These are phyloP conservation scores for Coemansia sp. DNA, from an alignment of 192 early-diverging fungal species.

Conservation along the genomic window DNA sequence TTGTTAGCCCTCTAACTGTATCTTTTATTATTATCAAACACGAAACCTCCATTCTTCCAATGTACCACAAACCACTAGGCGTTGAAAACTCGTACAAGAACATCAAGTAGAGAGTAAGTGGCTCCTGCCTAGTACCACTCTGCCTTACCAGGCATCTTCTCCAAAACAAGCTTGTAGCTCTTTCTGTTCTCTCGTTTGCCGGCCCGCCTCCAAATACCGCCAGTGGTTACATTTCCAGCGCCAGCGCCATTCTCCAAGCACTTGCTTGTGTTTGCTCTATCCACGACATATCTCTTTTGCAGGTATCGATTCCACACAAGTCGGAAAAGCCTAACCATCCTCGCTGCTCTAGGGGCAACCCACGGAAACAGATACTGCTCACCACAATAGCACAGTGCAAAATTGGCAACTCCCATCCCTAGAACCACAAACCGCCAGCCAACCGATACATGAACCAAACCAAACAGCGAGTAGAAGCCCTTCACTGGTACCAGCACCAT, in stretches of 20 bases:
- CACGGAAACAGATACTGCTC: slow-evolving; percentile 43
- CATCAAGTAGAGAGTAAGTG: neutral
- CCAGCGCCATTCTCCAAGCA: neutral
- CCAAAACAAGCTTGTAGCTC: slow-evolving; percentile 33
- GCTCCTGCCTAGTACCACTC: slow-evolving; percentile 16
- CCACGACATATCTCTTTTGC: neutral
- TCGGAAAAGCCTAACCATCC: slow-evolving; percentile 7
- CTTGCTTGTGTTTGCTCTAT: neutral
- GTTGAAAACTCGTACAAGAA: neutral
- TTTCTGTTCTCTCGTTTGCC: slow-evolving; percentile 33
- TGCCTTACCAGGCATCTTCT: slow-evolving; percentile 21
- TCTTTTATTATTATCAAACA: neutral
- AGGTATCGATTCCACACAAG: slow-evolving; percentile 5
- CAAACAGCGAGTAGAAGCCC: slow-evolving; percentile 34
- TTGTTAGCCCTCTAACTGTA: neutral
- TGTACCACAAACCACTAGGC: neutral
- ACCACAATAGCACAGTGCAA: slow-evolving; percentile 32
- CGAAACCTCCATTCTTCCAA: neutral
- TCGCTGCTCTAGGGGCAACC: slow-evolving; percentile 35
- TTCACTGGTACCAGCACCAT: slow-evolving; percentile 35
- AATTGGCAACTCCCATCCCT: slow-evolving; percentile 44
- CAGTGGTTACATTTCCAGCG: neutral
- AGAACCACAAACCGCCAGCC: slow-evolving; percentile 40
- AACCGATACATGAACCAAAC: slow-evolving; percentile 17
- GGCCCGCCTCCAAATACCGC: slow-evolving; percentile 30